Percentiles rank a stretch among this genome's conserved stretches.
Evolutionary conservation across 331 rosid genomes (phyloP).

Genomic region (Cydonia oblonga): DNA sequence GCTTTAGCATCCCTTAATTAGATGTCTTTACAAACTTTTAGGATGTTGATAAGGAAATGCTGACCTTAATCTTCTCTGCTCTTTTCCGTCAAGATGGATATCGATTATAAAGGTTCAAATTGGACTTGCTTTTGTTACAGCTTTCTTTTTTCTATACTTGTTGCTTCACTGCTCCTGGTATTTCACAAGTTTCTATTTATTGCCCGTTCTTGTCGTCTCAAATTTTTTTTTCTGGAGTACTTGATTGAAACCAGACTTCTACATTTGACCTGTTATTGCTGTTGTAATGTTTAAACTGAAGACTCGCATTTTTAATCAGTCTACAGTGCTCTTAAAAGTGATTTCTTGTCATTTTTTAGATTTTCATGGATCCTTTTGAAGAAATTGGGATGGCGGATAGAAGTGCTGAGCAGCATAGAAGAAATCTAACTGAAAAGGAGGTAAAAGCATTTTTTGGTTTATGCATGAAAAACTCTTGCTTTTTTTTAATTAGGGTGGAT

Average conservation of each 20-base stretch:
- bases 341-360: slow-evolving; percentile 23
- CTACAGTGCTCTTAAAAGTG: slow-evolving; percentile 5
- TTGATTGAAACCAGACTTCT: background rate
- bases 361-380: slow-evolving; percentile 84
- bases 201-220: background rate
- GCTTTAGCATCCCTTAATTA: background rate
- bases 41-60: background rate
- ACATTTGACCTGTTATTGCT: background rate
- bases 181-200: background rate
- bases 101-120: background rate
- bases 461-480: background rate
- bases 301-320: slow-evolving; percentile 9
- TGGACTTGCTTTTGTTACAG: background rate
- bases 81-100: background rate
- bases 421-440: slow-evolving; percentile 81
- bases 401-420: slow-evolving; percentile 60
- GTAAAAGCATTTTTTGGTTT: slow-evolving; percentile 19
- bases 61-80: background rate
- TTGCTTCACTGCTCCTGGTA: background rate
- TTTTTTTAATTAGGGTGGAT: background rate
- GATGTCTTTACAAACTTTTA: background rate
- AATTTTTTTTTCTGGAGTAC: background rate
- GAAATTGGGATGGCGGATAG: slow-evolving; percentile 71
- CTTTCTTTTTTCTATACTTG: background rate
- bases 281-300: slow-evolving; percentile 3